Conservation (phyloP, 2,329 filamentous ascomycete genomes). For the Chrysosporium queenslandicum region DNA sequence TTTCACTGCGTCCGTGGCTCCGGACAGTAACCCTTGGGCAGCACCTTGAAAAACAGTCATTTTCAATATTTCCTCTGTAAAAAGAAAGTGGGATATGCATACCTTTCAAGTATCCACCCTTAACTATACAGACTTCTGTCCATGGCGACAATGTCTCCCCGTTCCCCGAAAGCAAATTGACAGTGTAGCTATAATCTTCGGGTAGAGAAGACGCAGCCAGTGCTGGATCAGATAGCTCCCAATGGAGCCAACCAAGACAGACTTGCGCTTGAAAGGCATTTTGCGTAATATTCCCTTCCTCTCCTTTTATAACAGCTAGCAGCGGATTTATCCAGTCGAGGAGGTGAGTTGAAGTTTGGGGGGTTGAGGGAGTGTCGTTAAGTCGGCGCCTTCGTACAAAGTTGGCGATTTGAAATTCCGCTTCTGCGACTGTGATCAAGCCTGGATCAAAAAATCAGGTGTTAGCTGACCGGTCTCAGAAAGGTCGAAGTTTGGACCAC, state of each 20-base stretch:
- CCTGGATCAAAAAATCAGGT: conserved; percentile 39
- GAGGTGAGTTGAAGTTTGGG: conserved; percentile 27
- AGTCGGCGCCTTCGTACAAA: conserved; percentile 34
- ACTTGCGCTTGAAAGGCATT: conserved; percentile 67
- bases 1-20: conserved; percentile 49
- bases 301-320: conserved; percentile 44
- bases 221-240: conserved; percentile 60
- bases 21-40: conserved; percentile 37
- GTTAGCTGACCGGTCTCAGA: neutral
- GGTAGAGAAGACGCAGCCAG: conserved; percentile 55
- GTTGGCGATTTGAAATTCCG: conserved; percentile 55
- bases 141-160: conserved; percentile 53
- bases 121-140: conserved; percentile 73
- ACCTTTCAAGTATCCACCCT: conserved; percentile 67
- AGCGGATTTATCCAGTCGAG: conserved; percentile 34
- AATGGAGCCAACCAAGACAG: conserved; percentile 77
- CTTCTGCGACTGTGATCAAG: conserved; percentile 58
- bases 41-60: conserved; percentile 30
- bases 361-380: conserved; percentile 20
- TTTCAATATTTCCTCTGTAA: conserved; percentile 8
- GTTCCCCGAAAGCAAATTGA: conserved; percentile 45
- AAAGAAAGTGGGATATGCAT: conserved; percentile 31
- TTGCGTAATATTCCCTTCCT: conserved; percentile 44
- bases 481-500: neutral
- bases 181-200: conserved; percentile 48